These are phyloP conservation scores for Candida sphagnicola DNA, from an alignment of 805 yeast genomes.

Conservation along the genomic window DNA sequence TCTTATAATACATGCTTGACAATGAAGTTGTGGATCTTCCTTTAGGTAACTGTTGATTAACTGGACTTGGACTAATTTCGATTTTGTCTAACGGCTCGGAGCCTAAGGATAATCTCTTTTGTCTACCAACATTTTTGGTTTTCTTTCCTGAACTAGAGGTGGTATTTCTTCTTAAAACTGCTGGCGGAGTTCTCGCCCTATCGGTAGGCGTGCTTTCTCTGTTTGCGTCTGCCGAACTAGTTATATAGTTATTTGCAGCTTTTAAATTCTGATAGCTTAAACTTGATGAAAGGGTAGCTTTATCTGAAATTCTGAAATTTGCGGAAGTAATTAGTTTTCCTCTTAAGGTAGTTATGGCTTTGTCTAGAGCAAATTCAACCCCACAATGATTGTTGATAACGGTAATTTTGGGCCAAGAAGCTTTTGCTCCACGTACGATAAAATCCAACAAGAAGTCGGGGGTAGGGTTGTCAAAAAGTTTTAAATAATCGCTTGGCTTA, in stretches of 20 bases:
- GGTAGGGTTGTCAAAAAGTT: constrained; percentile 76
- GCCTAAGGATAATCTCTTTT: background rate
- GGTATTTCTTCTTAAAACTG: constrained; percentile 24
- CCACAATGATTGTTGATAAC: constrained; percentile 86
- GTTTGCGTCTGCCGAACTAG: background rate
- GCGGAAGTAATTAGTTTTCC: constrained; percentile 49
- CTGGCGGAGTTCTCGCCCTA: constrained; percentile 13
- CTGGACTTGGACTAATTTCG: background rate
- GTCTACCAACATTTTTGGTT: background rate
- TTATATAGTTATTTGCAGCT: background rate
- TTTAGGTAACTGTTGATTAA: background rate
- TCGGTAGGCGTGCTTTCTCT: constrained; percentile 15
- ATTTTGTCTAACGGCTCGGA: background rate
- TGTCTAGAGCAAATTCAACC: constrained; percentile 81
- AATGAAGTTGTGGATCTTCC: constrained; percentile 11
- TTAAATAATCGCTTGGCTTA: constrained; percentile 51
- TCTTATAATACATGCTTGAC: constrained; percentile 9
- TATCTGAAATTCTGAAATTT: constrained; percentile 8
- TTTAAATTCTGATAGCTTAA: constrained; percentile 2
- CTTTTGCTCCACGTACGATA: constrained; percentile 77
- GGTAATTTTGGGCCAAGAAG: constrained; percentile 91
- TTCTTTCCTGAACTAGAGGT: constrained; percentile 6
- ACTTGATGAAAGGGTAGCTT: background rate
- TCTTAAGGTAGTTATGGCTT: constrained; percentile 64
- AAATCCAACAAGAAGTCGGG: constrained; percentile 68